Evolutionary conservation across 2,329 filamentous ascomycete genomes (phyloP).

Genomic region (Colletotrichum endophyticum): DNA sequence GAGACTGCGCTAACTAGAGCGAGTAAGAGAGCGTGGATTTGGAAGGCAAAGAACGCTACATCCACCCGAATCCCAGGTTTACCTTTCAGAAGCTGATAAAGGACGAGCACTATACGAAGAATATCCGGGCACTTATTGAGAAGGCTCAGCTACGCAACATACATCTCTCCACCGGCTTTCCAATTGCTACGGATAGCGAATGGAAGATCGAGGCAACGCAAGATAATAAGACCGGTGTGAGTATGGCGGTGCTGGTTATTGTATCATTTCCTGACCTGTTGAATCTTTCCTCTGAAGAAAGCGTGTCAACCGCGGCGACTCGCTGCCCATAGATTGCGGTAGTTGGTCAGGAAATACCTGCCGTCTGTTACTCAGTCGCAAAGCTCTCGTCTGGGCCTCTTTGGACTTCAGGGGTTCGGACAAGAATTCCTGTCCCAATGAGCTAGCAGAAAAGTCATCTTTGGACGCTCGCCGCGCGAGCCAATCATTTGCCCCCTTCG

Average conservation of each 20-base stretch:
- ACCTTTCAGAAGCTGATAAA: not conserved
- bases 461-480: not conserved
- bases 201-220: not conserved
- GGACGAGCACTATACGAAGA: not conserved
- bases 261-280: not conserved
- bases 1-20: not conserved
- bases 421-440: not conserved
- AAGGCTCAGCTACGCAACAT: not conserved
- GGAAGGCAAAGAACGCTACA: rapidly evolving
- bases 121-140: not conserved
- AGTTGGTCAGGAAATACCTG: not conserved
- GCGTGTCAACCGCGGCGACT: rapidly evolving
- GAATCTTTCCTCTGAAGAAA: not conserved
- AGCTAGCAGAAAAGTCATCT: not conserved
- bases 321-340: not conserved
- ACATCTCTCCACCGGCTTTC: not conserved
- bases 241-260: not conserved
- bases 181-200: not conserved
- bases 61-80: not conserved
- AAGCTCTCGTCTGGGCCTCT: not conserved
- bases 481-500: not conserved
- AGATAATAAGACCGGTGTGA: not conserved
- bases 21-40: not conserved
- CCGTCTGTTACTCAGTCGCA: not conserved
- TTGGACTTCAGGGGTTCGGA: not conserved